phyloP scores from a whole-genome alignment of 148 eudicot species.

The Limonium bicolor region DNA sequence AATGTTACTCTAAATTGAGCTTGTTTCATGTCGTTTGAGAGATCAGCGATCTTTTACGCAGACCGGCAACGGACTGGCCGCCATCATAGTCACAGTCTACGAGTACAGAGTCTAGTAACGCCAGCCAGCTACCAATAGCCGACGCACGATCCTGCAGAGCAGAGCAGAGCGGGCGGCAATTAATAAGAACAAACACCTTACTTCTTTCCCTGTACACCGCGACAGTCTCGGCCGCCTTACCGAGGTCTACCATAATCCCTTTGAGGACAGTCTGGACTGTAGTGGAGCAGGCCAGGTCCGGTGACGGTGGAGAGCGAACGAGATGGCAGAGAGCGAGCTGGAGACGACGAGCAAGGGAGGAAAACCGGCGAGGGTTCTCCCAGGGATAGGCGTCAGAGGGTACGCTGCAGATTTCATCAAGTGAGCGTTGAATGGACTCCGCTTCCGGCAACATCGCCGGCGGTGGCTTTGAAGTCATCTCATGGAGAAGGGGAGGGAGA shows the following conservation, averaged over 20 bases:
- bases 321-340: conserved; percentile 21
- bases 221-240: conserved; percentile 21
- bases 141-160: conserved; percentile 30
- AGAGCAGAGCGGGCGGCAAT: conserved; percentile 26
- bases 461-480: conserved; percentile 18
- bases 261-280: conserved; percentile 32
- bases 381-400: conserved; percentile 19
- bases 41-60: conserved; percentile 40
- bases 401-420: conserved; percentile 17
- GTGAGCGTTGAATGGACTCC: conserved; percentile 18
- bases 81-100: no score
- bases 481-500: no score
- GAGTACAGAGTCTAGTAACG: conserved; percentile 33
- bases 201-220: conserved; percentile 27
- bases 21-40: conserved; percentile 49
- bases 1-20: conserved; percentile 30
- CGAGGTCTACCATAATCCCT: conserved; percentile 34
- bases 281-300: conserved; percentile 20
- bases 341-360: conserved; percentile 28
- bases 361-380: conserved; percentile 37
- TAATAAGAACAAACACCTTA: conserved; percentile 40
- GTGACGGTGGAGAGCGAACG: conserved; percentile 9
- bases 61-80: conserved; percentile 25
- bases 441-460: conserved; percentile 10
- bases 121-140: conserved; percentile 59